Conservation (phyloP, 1,139 yeast species). For the Waltiozyma sp. region DNA sequence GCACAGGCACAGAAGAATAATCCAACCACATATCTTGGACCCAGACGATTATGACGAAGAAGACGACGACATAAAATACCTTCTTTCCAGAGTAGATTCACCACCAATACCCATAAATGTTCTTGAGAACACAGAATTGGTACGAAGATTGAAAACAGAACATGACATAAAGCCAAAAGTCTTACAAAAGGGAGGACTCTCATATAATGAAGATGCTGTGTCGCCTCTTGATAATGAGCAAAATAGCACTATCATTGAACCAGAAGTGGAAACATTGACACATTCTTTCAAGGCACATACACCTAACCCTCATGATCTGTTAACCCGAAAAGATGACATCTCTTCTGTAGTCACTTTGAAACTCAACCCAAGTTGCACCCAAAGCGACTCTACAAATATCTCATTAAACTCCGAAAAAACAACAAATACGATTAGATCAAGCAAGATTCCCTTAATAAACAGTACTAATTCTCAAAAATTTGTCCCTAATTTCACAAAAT, state of each 20-base stretch:
- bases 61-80: conserved; percentile 5
- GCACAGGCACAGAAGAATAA: conserved; percentile 12
- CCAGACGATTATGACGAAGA: conserved; percentile 1
- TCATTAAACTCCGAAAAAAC: neutral
- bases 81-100: conserved; percentile 12
- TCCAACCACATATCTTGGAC: conserved; percentile 10
- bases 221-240: neutral
- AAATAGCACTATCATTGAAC: neutral
- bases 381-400: neutral
- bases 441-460: neutral
- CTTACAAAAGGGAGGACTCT: neutral
- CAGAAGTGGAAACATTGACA: neutral
- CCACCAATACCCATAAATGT: conserved; percentile 23
- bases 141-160: conserved; percentile 3
- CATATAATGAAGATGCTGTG: neutral
- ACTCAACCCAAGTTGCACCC: neutral
- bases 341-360: neutral
- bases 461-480: conserved; percentile 6
- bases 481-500: conserved; percentile 14
- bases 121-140: conserved; percentile 12
- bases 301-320: neutral
- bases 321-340: neutral
- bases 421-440: neutral
- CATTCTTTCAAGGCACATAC: neutral
- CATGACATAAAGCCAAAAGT: conserved; percentile 1